phyloP scores from a whole-genome alignment of 2,329 filamentous ascomycete genomes.

The Camillea tinctor region DNA sequence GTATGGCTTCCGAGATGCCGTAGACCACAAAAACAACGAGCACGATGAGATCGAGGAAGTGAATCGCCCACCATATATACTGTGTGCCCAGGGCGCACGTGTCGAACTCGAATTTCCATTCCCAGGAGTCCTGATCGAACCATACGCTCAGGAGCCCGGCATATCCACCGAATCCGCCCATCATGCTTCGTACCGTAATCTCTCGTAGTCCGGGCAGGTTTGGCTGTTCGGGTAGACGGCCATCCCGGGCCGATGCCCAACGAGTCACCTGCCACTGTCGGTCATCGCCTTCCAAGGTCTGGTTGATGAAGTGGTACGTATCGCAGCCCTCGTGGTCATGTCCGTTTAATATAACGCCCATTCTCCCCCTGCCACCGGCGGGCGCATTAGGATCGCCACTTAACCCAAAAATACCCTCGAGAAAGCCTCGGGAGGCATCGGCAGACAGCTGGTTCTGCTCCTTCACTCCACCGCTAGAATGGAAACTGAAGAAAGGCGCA shows the following conservation, averaged over 20 bases:
- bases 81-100: slow-evolving; percentile 80
- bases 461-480: slow-evolving; percentile 68
- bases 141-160: slow-evolving; percentile 84
- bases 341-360: slow-evolving; percentile 81
- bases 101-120: slow-evolving; percentile 80
- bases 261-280: slow-evolving; percentile 49
- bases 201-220: slow-evolving; percentile 70
- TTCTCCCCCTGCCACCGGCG: slow-evolving; percentile 63
- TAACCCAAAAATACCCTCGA: slow-evolving; percentile 82
- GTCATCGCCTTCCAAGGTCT: slow-evolving; percentile 46
- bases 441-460: slow-evolving; percentile 89
- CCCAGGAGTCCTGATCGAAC: slow-evolving; percentile 72
- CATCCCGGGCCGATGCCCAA: slow-evolving; percentile 45
- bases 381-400: slow-evolving; percentile 59
- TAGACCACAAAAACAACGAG: slow-evolving; percentile 33
- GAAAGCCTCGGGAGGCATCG: slow-evolving; percentile 69
- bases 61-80: slow-evolving; percentile 91
- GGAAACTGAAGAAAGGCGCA: slow-evolving; percentile 78
- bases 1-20: slow-evolving; percentile 17
- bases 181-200: slow-evolving; percentile 95
- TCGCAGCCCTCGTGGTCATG: slow-evolving; percentile 97
- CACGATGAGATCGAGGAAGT: slow-evolving; percentile 65
- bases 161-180: slow-evolving; percentile 94
- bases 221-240: slow-evolving; percentile 40
- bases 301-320: slow-evolving; percentile 77